Evolutionary conservation across 495 filamentous ascomycete species (phyloP).

Genomic region (Aspergillus conjunctus): DNA sequence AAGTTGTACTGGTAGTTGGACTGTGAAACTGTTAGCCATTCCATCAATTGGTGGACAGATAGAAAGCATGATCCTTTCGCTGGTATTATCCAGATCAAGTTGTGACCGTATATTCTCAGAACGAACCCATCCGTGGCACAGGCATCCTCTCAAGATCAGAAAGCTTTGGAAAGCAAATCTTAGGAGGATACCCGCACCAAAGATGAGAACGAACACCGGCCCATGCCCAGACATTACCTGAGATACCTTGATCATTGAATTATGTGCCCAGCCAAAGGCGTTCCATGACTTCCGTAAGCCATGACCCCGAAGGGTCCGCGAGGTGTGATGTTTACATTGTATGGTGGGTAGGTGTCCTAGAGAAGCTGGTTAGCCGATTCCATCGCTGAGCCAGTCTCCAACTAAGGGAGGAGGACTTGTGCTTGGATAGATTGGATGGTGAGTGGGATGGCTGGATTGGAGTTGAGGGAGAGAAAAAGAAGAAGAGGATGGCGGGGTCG

Average conservation of each 20-base stretch:
- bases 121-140: conserved; percentile 48
- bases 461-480: conserved; percentile 8
- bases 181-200: conserved; percentile 20
- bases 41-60: conserved; percentile 35
- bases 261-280: conserved; percentile 41
- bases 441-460: conserved; percentile 6
- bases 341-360: conserved; percentile 10
- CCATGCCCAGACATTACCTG: conserved; percentile 63
- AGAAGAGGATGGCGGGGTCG: conserved; percentile 19
- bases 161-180: conserved; percentile 3
- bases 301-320: conserved; percentile 7
- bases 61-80: conserved; percentile 94
- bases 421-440: conserved; percentile 4
- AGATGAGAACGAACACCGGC: conserved; percentile 64
- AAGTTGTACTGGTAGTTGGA: neutral
- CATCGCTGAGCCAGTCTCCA: neutral
- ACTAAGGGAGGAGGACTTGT: conserved; percentile 27
- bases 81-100: conserved; percentile 99
- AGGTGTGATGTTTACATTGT: conserved; percentile 30
- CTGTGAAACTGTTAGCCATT: conserved; percentile 39
- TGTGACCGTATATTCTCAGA: conserved; percentile 96
- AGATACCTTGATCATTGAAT: conserved; percentile 62
- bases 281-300: conserved; percentile 44
- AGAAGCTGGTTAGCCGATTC: conserved; percentile 20
- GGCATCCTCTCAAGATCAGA: neutral